Evolutionary conservation across 2,329 filamentous ascomycete species (phyloP).

Genomic region (Colletotrichum graminicola): DNA sequence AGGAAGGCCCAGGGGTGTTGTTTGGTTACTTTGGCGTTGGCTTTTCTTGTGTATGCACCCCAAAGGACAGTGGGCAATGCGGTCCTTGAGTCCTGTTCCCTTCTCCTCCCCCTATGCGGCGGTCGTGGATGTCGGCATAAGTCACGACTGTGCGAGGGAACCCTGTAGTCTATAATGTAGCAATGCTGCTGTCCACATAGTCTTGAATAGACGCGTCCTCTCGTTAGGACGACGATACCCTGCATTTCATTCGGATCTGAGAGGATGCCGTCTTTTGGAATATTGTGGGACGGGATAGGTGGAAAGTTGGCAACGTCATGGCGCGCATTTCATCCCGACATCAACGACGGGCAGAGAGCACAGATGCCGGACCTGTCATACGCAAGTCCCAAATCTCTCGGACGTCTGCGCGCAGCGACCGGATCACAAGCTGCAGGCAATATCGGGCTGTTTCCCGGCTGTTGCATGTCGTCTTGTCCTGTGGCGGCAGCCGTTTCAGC

Average conservation of each 20-base stretch:
- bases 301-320: conserved; percentile 12
- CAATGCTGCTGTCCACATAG: conserved; percentile 31
- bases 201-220: conserved; percentile 28
- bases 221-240: neutral
- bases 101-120: conserved; percentile 57
- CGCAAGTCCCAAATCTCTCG: neutral
- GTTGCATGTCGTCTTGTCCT: conserved; percentile 34
- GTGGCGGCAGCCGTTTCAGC: conserved; percentile 32
- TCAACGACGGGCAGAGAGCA: neutral
- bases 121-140: conserved; percentile 46
- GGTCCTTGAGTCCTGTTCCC: conserved; percentile 36
- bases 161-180: conserved; percentile 40
- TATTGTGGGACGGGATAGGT: conserved; percentile 22
- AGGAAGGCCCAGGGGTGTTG: conserved; percentile 32
- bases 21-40: conserved; percentile 45
- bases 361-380: conserved; percentile 26
- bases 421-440: neutral
- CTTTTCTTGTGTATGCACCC: conserved; percentile 42
- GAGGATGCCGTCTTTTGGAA: neutral
- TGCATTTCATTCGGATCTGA: no score
- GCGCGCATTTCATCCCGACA: conserved; percentile 32
- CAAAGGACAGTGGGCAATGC: conserved; percentile 2
- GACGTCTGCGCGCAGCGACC: neutral
- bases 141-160: neutral
- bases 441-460: conserved; percentile 1